Evolutionary conservation across 1,284 basidiomycete genomes (phyloP), one percentile per base, ranked within the genome.

Genomic region (Cryptococcus sp.): DNA sequence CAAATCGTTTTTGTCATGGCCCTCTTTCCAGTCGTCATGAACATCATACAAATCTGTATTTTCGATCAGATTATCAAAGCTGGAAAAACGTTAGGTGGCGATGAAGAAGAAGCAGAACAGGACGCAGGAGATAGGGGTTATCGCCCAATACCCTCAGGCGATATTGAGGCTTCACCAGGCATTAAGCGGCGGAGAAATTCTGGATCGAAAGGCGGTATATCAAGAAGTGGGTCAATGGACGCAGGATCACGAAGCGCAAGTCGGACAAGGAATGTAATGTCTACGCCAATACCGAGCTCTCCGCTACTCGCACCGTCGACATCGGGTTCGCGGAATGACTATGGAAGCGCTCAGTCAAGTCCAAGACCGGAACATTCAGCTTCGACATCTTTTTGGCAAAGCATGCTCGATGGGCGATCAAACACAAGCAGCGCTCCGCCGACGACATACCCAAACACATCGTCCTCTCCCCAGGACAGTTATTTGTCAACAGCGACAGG

Each of bases 1-100:
- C 88, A 93, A 70, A 86, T 92, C 43, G 81, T 91, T 56, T 88
- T 92, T 63, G 85, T 85, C 32, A 94, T 97, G 88, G 89, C 91
- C 50, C 70, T 97, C 45, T 93, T 96, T 76, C 93, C 93, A 1
- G 85, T 93, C 55, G 79, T 86, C 53, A 96, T 96, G 91, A 97
- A 92, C 71, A 77, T 92, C 45, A 61, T 91, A 18, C 91, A 94
- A 70, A 76, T 76, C 62, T 73, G 73, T 36, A 54, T 77, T 22
- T 71, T 77, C 32, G 76, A 77, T 53, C 70, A 72, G 45, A 51
- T 76, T 45, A 72, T 76, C 64, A 76, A 76, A 54, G 66, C 59
- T 24, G 61, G 66, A 11, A 59, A 61, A 28, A 53, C 50, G 2
- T 54, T 53, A 21, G 10, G 16, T 9, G 32, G 16, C 9, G 32